Evolutionary conservation across 371 early-diverging fungal species (phyloP).

Genomic region (Umbelopsis sp.): DNA sequence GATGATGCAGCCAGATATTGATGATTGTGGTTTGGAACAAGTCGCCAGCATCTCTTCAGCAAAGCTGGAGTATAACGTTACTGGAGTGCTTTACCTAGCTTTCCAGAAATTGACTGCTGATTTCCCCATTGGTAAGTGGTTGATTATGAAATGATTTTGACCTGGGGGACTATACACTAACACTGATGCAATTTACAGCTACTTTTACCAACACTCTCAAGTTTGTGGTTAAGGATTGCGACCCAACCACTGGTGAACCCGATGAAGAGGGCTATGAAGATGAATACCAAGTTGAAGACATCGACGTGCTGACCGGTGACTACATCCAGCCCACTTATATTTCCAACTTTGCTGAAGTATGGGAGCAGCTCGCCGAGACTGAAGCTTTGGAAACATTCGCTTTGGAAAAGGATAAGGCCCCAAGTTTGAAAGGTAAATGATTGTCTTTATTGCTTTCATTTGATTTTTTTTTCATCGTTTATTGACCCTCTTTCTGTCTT

Average conservation of each 20-base stretch:
- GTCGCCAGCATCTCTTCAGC: conserved; percentile 68
- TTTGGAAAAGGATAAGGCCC: conserved; percentile 69
- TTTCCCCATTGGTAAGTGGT: conserved; percentile 52
- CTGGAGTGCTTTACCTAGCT: conserved; percentile 85
- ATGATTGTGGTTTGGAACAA: conserved; percentile 63
- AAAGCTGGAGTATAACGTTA: conserved; percentile 77
- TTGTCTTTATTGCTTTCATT: background rate
- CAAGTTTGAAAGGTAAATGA: conserved; percentile 61
- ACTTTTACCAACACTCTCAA: conserved; percentile 88
- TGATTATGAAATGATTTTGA: background rate
- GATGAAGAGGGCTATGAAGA: conserved; percentile 95
- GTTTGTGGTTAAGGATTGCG: conserved; percentile 93
- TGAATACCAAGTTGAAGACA: conserved; percentile 91
- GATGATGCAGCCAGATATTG: conserved; percentile 76
- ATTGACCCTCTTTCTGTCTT: conserved; percentile 6
- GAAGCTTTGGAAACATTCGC: conserved; percentile 89
- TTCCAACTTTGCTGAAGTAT: conserved; percentile 71
- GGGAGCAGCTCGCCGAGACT: conserved; percentile 74
- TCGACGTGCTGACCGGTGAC: conserved; percentile 84
- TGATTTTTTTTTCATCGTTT: conserved; percentile 14
- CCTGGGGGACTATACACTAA: background rate
- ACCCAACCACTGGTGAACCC: conserved; percentile 88
- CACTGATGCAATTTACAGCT: conserved; percentile 38
- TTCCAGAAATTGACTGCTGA: conserved; percentile 65
- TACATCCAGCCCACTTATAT: conserved; percentile 89